Conservation (phyloP, 2,329 filamentous ascomycete species). For the Colletotrichum sp. region DNA sequence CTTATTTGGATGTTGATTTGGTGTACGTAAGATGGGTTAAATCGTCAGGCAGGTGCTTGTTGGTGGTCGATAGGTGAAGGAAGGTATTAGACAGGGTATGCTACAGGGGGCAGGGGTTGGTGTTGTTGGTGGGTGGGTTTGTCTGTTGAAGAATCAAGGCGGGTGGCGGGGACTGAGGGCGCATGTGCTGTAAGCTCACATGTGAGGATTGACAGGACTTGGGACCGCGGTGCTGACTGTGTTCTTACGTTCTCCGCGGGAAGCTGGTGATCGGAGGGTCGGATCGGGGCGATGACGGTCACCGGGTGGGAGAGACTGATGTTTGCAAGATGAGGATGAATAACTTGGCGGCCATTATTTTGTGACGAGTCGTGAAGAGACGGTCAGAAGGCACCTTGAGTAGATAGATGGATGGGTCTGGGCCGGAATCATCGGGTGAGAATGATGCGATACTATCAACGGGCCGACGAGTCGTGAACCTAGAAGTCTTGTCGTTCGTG, state of each 20-base stretch:
- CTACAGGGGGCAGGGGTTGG: neutral
- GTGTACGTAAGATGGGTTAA: neutral
- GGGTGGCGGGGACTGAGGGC: neutral
- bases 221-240: neutral
- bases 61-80: neutral
- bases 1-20: conserved; percentile 1
- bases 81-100: neutral
- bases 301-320: neutral
- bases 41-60: neutral
- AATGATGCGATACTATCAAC: neutral
- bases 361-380: neutral
- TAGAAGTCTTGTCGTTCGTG: neutral
- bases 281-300: neutral
- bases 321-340: neutral
- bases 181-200: neutral
- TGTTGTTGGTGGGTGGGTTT: neutral
- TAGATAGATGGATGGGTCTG: neutral
- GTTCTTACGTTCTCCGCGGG: neutral
- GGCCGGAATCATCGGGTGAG: neutral
- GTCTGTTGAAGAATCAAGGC: neutral
- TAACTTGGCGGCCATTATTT: neutral
- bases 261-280: neutral
- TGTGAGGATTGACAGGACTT: neutral
- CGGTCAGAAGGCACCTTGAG: neutral
- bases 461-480: neutral